Evolutionary conservation across 441 rosid species (phyloP).

Genomic region (Erysimum cheiri): DNA sequence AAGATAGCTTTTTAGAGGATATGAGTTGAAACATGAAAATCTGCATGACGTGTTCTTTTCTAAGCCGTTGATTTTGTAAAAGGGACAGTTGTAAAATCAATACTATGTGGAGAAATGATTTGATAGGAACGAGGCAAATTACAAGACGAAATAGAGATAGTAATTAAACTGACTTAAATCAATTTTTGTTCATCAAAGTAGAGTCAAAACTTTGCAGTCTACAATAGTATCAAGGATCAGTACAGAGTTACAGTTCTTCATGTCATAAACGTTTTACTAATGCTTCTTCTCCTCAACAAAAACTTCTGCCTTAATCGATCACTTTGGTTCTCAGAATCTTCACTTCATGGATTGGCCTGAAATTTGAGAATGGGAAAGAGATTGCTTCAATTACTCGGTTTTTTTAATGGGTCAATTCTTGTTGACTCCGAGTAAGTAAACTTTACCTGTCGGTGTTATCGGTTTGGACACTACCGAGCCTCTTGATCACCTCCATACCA

Average conservation of each 20-base stretch:
- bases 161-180: not conserved
- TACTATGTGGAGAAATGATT: not conserved
- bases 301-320: slow-evolving; percentile 54
- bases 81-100: not conserved
- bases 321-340: slow-evolving; percentile 86
- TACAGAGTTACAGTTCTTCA: slow-evolving; percentile 10
- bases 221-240: slow-evolving; percentile 25
- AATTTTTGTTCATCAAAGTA: not conserved
- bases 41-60: slow-evolving; percentile 32
- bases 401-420: not conserved
- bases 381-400: not conserved
- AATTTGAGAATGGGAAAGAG: not conserved
- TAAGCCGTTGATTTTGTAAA: slow-evolving; percentile 23
- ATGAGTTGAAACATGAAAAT: slow-evolving; percentile 2
- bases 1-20: slow-evolving; percentile 34
- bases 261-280: slow-evolving; percentile 5
- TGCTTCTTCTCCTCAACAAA: slow-evolving; percentile 4
- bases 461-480: slow-evolving; percentile 97
- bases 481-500: slow-evolving; percentile 96
- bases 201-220: slow-evolving; percentile 1
- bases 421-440: not conserved
- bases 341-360: slow-evolving; percentile 94
- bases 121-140: slow-evolving; percentile 2
- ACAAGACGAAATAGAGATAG: not conserved
- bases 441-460: slow-evolving; percentile 86